Percentiles rank a stretch among this genome's conserved stretches.
Conservation (phyloP, 148 eudicot species). For the Vaccinium macrocarpon region DNA sequence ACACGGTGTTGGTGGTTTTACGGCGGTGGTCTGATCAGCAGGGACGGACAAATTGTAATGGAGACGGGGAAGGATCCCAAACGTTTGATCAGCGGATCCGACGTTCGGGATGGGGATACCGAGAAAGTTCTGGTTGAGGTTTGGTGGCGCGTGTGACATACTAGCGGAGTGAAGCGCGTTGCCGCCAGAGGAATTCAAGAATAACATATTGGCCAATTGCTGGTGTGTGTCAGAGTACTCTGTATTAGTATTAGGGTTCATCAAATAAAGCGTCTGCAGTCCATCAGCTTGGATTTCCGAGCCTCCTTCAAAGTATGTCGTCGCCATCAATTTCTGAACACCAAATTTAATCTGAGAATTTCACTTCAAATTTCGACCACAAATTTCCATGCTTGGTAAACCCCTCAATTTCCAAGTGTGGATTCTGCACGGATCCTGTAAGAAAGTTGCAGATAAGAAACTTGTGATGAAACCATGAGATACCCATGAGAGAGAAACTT, state of each 20-base stretch:
- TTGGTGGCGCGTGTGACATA: constrained; percentile 23
- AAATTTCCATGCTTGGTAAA: background rate
- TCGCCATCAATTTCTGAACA: constrained; percentile 37
- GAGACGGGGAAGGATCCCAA: constrained; percentile 20
- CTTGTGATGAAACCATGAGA: background rate
- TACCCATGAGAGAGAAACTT: background rate
- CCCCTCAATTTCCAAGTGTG: background rate
- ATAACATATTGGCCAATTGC: constrained; percentile 39
- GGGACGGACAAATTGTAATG: constrained; percentile 22
- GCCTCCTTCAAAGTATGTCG: constrained; percentile 61
- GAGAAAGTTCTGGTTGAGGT: constrained; percentile 30
- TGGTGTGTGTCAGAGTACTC: constrained; percentile 31
- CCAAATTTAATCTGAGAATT: background rate
- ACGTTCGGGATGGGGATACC: constrained; percentile 33
- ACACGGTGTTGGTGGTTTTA: background rate
- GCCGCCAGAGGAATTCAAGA: constrained; percentile 29
- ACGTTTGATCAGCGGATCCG: background rate
- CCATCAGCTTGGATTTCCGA: constrained; percentile 67
- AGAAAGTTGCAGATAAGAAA: background rate
- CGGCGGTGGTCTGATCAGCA: background rate
- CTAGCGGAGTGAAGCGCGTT: constrained; percentile 23
- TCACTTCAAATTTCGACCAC: background rate
- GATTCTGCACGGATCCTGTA: background rate
- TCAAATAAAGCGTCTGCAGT: constrained; percentile 68
- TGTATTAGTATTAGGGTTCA: constrained; percentile 59